Conservation (phyloP, 305 asterid species). For the Fraxinus sp. region DNA sequence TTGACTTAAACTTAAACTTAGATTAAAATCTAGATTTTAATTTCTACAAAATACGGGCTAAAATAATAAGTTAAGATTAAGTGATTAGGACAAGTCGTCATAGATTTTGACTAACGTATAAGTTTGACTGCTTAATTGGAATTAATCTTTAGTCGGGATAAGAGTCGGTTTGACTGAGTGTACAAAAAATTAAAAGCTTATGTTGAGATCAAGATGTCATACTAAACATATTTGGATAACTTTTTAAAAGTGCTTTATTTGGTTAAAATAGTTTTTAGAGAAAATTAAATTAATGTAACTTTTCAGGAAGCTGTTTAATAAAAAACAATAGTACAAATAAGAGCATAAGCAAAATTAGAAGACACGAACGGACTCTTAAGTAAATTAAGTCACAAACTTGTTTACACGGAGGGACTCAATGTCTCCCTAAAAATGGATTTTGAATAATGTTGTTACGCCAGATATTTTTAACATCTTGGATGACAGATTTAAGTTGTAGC, state of each 20-base stretch:
- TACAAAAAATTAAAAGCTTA: not conserved
- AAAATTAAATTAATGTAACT: too few relatives aligned
- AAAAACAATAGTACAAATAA: not conserved
- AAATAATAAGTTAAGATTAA: too few relatives aligned
- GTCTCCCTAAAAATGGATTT: not conserved
- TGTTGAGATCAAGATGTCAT: not conserved
- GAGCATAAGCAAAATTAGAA: not conserved
- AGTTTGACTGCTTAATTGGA: not conserved
- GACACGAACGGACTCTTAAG: not conserved
- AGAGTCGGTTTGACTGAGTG: not conserved
- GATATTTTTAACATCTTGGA: not conserved
- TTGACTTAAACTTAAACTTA: not conserved
- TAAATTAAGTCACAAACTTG: not conserved
- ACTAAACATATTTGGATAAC: not conserved
- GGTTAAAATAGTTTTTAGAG: too few relatives aligned
- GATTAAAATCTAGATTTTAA: not conserved
- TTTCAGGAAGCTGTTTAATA: too few relatives aligned
- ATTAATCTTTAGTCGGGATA: not conserved
- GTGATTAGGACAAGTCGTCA: not conserved
- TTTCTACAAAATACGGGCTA: too few relatives aligned
- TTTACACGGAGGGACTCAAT: not conserved
- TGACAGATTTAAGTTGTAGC: too few relatives aligned
- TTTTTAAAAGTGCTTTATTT: not conserved
- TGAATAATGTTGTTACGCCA: not conserved
- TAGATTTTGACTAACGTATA: not conserved